phyloP scores from a whole-genome alignment of 2,329 filamentous ascomycete species.

The Botrytis paeoniae region DNA sequence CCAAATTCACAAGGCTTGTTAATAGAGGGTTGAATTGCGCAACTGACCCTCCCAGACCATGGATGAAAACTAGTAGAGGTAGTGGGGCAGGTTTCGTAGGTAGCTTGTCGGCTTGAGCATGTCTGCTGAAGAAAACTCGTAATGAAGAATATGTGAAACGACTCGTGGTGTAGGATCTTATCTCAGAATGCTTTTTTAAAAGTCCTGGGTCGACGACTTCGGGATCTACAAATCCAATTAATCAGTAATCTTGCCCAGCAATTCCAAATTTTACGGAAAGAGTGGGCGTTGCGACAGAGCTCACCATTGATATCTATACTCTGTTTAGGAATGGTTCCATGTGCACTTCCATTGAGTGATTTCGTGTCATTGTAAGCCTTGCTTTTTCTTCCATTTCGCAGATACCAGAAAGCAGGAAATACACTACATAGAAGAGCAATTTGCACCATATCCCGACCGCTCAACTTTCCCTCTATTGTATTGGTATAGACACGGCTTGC shows the following conservation, averaged over 20 bases:
- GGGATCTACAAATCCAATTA: constrained; percentile 26
- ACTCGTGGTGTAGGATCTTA: constrained; percentile 69
- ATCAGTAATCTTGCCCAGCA: constrained; percentile 18
- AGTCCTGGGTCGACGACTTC: constrained; percentile 64
- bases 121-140: constrained; percentile 78
- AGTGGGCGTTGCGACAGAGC: constrained; percentile 9
- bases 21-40: constrained; percentile 83
- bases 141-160: constrained; percentile 68
- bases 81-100: constrained; percentile 69
- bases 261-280: neutral
- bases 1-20: constrained; percentile 76
- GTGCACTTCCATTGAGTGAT: constrained; percentile 1
- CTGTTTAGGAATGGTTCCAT: constrained; percentile 15
- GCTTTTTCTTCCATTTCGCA: constrained; percentile 24
- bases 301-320: constrained; percentile 28
- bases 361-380: constrained; percentile 25
- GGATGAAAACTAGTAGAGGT: constrained; percentile 85
- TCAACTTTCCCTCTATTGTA: constrained; percentile 24
- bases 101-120: constrained; percentile 78
- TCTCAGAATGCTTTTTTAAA: constrained; percentile 70
- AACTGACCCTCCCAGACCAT: constrained; percentile 88
- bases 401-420: constrained; percentile 31
- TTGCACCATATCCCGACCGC: constrained; percentile 29
- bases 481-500: constrained; percentile 25
- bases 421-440: constrained; percentile 27